Evolutionary conservation across 2,329 filamentous ascomycete genomes (phyloP).

Genomic region (Ilyonectria destructans): DNA sequence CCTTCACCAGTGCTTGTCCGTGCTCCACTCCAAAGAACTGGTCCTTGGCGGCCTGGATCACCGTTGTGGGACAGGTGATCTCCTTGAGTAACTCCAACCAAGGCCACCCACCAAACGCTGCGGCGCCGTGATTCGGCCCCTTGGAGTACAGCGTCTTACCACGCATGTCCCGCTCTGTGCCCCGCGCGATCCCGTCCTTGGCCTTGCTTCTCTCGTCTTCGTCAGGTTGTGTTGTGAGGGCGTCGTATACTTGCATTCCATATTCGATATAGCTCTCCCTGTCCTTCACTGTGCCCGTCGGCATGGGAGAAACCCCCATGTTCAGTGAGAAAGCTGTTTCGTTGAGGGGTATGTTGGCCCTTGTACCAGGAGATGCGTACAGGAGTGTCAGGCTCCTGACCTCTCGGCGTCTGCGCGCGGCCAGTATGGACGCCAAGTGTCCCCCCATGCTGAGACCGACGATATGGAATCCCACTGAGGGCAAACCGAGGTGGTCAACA

Average conservation of each 20-base stretch:
- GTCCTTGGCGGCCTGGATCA: slow-evolving; percentile 51
- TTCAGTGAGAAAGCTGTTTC: background rate
- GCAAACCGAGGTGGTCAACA: slow-evolving; percentile 44
- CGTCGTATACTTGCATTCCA: slow-evolving; percentile 22
- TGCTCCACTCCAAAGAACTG: slow-evolving; percentile 50
- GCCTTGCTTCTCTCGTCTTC: slow-evolving; percentile 26
- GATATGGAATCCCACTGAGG: slow-evolving; percentile 42
- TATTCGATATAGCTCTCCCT: slow-evolving; percentile 17
- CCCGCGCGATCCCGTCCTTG: background rate
- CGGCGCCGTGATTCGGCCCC: slow-evolving; percentile 47
- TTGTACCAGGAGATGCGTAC: slow-evolving; percentile 43
- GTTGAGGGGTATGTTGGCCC: slow-evolving; percentile 32
- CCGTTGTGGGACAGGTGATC: slow-evolving; percentile 48
- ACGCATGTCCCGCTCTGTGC: slow-evolving; percentile 34
- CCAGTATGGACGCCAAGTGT: slow-evolving; percentile 43
- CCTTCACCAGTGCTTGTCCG: slow-evolving; percentile 46
- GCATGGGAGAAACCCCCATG: slow-evolving; percentile 9
- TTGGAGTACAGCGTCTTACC: slow-evolving; percentile 50
- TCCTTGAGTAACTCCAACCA: slow-evolving; percentile 41
- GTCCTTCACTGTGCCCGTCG: slow-evolving; percentile 7
- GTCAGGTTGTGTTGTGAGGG: slow-evolving; percentile 29
- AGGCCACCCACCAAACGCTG: slow-evolving; percentile 44
- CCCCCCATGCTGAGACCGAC: slow-evolving; percentile 50
- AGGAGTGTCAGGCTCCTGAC: slow-evolving; percentile 46
- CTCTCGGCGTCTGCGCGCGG: slow-evolving; percentile 35